Evolutionary conservation across 2,329 filamentous ascomycete species (phyloP).

Genomic region (Penicillium sp.): DNA sequence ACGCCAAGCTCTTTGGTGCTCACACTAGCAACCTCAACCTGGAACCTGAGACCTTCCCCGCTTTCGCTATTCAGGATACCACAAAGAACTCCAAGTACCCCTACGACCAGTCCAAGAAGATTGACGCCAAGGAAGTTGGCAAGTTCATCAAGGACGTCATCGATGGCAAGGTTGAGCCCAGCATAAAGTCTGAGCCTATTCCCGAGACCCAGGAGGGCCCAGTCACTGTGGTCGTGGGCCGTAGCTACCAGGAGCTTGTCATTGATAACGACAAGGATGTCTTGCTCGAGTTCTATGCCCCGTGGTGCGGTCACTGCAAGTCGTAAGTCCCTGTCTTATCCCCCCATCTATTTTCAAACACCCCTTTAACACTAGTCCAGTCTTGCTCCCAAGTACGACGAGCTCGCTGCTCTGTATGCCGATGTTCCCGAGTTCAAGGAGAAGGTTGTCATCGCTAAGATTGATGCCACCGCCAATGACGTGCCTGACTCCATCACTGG

Average conservation of each 20-base stretch:
- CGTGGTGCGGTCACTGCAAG: conserved; percentile 74
- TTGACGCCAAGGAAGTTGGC: conserved; percentile 72
- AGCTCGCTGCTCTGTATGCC: conserved; percentile 60
- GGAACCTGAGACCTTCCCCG: conserved; percentile 89
- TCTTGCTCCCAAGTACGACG: conserved; percentile 68
- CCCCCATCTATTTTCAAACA: neutral
- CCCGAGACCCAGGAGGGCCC: conserved; percentile 90
- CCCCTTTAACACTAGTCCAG: conserved; percentile 26
- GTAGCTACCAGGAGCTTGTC: conserved; percentile 90
- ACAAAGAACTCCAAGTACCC: conserved; percentile 97
- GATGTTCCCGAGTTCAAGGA: conserved; percentile 50
- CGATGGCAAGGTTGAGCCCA: conserved; percentile 85
- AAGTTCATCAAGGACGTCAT: conserved; percentile 84
- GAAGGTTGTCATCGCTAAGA: conserved; percentile 76
- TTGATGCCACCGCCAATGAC: conserved; percentile 94
- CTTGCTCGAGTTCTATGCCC: conserved; percentile 96
- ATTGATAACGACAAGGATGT: conserved; percentile 96
- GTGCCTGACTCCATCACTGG: conserved; percentile 95
- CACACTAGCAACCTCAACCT: conserved; percentile 98
- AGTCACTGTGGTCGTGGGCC: conserved; percentile 85
- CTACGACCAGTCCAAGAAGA: conserved; percentile 78
- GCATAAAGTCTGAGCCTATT: conserved; percentile 97
- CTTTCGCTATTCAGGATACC: conserved; percentile 96
- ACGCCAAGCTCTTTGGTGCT: conserved; percentile 89
- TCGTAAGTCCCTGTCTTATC: conserved; percentile 44